Conservation (phyloP, 495 filamentous ascomycete genomes). For the Usnea hakonensis region DNA sequence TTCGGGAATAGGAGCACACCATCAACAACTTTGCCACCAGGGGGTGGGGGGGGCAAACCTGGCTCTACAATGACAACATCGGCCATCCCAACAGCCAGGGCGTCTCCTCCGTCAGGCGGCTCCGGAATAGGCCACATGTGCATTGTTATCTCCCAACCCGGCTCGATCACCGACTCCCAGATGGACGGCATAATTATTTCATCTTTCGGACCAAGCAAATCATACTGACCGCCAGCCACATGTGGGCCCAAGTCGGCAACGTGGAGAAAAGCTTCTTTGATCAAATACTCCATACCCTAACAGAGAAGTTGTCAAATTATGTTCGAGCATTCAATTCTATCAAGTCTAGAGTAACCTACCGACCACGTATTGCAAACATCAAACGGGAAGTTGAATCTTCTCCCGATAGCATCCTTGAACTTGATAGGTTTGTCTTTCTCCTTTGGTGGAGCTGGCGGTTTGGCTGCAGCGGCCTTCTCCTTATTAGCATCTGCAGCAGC, state of each 20-base stretch:
- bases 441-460: slow-evolving; percentile 25
- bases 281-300: slow-evolving; percentile 78
- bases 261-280: slow-evolving; percentile 80
- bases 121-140: slow-evolving; percentile 93
- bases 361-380: slow-evolving; percentile 73
- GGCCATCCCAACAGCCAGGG: slow-evolving; percentile 27
- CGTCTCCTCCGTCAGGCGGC: slow-evolving; percentile 38
- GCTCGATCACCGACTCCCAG: slow-evolving; percentile 79
- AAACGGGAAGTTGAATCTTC: slow-evolving; percentile 81
- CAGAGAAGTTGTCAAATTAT: neutral
- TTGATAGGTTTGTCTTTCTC: slow-evolving; percentile 61
- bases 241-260: slow-evolving; percentile 76
- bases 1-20: slow-evolving; percentile 14
- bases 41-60: slow-evolving; percentile 24
- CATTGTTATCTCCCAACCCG: slow-evolving; percentile 88
- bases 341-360: slow-evolving; percentile 41
- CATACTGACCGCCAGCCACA: slow-evolving; percentile 78
- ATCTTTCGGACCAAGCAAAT: slow-evolving; percentile 72
- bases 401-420: slow-evolving; percentile 79
- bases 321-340: neutral
- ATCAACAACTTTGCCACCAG: slow-evolving; percentile 9
- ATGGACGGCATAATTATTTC: slow-evolving; percentile 83
- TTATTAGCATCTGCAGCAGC: slow-evolving; percentile 27
- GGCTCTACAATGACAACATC: slow-evolving; percentile 22
- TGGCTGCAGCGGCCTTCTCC: slow-evolving; percentile 28